Evolutionary conservation across 2,329 filamentous ascomycete species (phyloP), one percentile per base, ranked within the genome.

Genomic region (Colletotrichum gigasporum): DNA sequence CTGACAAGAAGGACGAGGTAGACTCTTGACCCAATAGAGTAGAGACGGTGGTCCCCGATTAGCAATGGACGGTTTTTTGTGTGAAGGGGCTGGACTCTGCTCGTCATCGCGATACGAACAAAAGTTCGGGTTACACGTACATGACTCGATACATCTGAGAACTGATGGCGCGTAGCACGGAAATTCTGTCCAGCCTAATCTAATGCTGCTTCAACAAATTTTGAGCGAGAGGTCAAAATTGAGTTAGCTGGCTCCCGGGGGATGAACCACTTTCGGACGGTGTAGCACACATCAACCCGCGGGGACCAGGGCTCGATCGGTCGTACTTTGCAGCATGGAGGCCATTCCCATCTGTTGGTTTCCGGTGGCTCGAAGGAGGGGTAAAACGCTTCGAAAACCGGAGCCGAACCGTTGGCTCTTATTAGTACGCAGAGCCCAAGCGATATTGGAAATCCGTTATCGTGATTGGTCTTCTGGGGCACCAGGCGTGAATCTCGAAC

Each of bases 201-300:
- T 54, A 64, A 61, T 44, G 50, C 48, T 24, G 28, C 26, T 20
- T 14, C 35, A 16, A 9, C 16, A 32, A 14, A 16, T 24, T 45
- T 8, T 16, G 56, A 47, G 18, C 18, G 11, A 44, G 62, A 54
- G 34, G 42, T 65, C 62, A 16, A 57, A 50, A 50, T 55, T 54
- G 58, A 53, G 50, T 65, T 65, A 35, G 26, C 42, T 47, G 24
- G 48, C n/a, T 20, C 32, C 34, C 61, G 62, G 62, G 62, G 34
- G 26, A 55, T 16, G 35, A 62, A 5, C 62, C 50, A 24, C 12
- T 62, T 65, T 32, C 8, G 62, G 56, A 55, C 48, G 62, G 62
- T 65, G 62, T 37, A 42, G 9, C 34, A 65, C 48, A 44, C 48
- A 9, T 30, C n/a, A 42, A 24, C 9, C 47, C 34, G 52, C 62